phyloP scores from a whole-genome alignment of 306 rosid species.

The Malus sylvestris region DNA sequence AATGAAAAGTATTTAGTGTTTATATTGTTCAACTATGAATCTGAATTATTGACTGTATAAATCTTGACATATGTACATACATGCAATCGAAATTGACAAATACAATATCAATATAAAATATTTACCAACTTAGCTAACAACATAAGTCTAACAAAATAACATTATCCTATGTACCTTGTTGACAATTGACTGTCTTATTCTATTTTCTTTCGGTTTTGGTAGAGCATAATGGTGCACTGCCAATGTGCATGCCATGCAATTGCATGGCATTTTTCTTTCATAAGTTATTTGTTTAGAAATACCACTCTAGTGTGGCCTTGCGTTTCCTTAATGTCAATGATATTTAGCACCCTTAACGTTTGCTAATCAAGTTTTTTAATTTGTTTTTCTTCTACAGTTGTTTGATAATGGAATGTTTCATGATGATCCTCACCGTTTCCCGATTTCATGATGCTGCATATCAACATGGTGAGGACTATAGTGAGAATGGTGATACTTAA shows the following conservation, averaged over 20 bases:
- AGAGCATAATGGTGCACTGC: neutral
- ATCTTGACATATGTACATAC: neutral
- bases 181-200: neutral
- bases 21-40: neutral
- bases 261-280: too few species aligned
- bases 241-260: neutral
- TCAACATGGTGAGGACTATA: too few species aligned
- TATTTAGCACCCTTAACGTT: too few species aligned
- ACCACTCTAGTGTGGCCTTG: too few species aligned
- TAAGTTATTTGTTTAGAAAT: too few species aligned
- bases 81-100: neutral
- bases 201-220: neutral
- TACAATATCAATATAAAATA: neutral
- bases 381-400: too few species aligned
- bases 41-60: neutral
- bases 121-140: neutral
- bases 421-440: too few species aligned
- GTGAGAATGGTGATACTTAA: too few species aligned
- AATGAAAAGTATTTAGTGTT: neutral
- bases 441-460: too few species aligned
- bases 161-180: neutral
- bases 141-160: neutral
- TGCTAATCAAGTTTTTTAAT: too few species aligned
- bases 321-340: too few species aligned
- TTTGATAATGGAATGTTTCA: too few species aligned